phyloP scores from a whole-genome alignment of 106 monocot species.

The Dendrobium huoshanense region DNA sequence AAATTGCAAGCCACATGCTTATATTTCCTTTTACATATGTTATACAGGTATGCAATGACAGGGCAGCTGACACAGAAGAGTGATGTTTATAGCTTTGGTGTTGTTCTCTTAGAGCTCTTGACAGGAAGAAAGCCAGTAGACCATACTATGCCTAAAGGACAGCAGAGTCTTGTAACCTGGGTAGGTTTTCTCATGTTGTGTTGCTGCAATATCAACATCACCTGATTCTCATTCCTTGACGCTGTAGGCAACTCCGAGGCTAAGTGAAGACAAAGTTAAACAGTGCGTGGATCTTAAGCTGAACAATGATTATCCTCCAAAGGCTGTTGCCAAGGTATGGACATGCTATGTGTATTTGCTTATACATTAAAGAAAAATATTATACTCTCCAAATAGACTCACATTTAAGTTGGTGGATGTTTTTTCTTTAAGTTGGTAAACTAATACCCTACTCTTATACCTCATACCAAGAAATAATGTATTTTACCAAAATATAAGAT shows the following conservation, averaged over 20 bases:
- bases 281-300: conserved; percentile 72
- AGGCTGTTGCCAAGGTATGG: conserved; percentile 71
- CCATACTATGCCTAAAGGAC: conserved; percentile 69
- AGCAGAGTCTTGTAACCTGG: conserved; percentile 70
- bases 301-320: conserved; percentile 64
- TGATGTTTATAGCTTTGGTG: conserved; percentile 66
- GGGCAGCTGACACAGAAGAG: conserved; percentile 54
- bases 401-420: too few relatives aligned
- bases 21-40: neutral
- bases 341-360: neutral
- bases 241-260: conserved; percentile 60
- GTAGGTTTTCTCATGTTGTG: conserved; percentile 11
- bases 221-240: neutral
- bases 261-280: conserved; percentile 73
- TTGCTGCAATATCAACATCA: neutral
- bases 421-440: too few relatives aligned
- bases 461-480: too few relatives aligned
- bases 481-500: too few relatives aligned
- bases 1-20: neutral
- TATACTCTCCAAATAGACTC: too few relatives aligned
- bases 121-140: conserved; percentile 71
- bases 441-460: too few relatives aligned
- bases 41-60: conserved; percentile 57
- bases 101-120: conserved; percentile 51
- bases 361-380: too few relatives aligned